Evolutionary conservation across 2,329 filamentous ascomycete species (phyloP), one percentile per base, ranked within the genome.

Genomic region (Colletotrichum liaoningense): DNA sequence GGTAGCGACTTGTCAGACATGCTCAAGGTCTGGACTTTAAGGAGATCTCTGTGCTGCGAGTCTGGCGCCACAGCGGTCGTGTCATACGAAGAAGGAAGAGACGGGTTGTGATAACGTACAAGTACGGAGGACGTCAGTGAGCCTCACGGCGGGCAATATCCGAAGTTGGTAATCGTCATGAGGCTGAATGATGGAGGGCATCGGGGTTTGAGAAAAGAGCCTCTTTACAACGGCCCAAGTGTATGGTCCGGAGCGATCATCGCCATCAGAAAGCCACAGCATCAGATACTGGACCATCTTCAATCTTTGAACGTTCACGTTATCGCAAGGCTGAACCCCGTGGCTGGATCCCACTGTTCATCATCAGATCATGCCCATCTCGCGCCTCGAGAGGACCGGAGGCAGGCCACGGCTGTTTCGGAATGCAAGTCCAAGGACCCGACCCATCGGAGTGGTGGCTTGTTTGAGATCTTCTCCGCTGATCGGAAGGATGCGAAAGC

Each of bases 381-480:
- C 4, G 42, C 26, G 16, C 30, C 19, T 22, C 64, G 22, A 59
- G 52, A 33, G 42, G 58, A 58, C 38, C 22, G 38, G 22, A 28
- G 52, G 28, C n/a, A 22, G 33, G 8, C 7, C 33, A 42, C 22
- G 30, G 33, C 58, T 49, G 70, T 64, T 72, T 69, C 66, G 58
- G 26, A 68, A 30, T 64, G 64, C 19, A 19, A 8, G 55, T 26
- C 30, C 33, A 46, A 54, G 59, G 54, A 38, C 19, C 35, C 19
- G 42, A 46, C 42, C 42, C 19, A 46, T 46, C 42, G 42, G 42
- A 6, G 42, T 16, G 3, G 30, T 58, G 58, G 59, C 70, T 56
- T 69, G 66, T 52, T 72, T 64, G 70, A 64, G 42, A 42, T 59
- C 59, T 26, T 38, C 22, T 38, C 49, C 62, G n/a, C 49, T 5